These are phyloP conservation scores for Leccinum truebloodii DNA, from an alignment of 768 basidiomycete genomes.

Conservation along the genomic window DNA sequence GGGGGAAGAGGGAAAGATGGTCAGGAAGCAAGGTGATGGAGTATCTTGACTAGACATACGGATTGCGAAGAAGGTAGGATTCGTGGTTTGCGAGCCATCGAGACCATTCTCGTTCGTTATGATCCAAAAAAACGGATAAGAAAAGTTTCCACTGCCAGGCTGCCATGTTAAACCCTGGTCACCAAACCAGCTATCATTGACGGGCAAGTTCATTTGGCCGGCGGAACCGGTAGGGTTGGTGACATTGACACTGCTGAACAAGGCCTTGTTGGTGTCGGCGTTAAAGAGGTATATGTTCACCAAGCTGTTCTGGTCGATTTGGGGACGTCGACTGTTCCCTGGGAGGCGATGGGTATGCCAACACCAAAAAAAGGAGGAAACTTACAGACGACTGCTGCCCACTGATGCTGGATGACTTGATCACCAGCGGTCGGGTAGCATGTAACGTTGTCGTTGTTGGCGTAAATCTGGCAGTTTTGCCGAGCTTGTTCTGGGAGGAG, in stretches of 20 bases:
- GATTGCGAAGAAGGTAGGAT: constrained; percentile 75
- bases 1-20: constrained; percentile 3
- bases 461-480: constrained; percentile 49
- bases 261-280: constrained; percentile 59
- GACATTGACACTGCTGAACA: constrained; percentile 48
- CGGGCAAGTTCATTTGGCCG: constrained; percentile 52
- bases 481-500: constrained; percentile 39
- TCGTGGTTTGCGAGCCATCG: constrained; percentile 59
- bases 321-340: constrained; percentile 79
- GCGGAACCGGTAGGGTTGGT: constrained; percentile 55
- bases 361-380: constrained; percentile 26
- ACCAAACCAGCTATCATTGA: constrained; percentile 80
- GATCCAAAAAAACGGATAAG: constrained; percentile 78
- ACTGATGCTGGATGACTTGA: constrained; percentile 68
- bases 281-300: constrained; percentile 81
- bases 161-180: constrained; percentile 46
- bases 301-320: constrained; percentile 57
- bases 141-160: constrained; percentile 45
- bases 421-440: constrained; percentile 68
- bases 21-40: constrained; percentile 9
- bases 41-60: constrained; percentile 57
- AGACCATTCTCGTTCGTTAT: constrained; percentile 62
- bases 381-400: constrained; percentile 80
- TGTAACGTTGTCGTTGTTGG: constrained; percentile 72
- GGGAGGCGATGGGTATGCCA: constrained; percentile 19